Base-by-base conservation (phyloP, 306 rosid species). In the Quercus ilex region DNA sequence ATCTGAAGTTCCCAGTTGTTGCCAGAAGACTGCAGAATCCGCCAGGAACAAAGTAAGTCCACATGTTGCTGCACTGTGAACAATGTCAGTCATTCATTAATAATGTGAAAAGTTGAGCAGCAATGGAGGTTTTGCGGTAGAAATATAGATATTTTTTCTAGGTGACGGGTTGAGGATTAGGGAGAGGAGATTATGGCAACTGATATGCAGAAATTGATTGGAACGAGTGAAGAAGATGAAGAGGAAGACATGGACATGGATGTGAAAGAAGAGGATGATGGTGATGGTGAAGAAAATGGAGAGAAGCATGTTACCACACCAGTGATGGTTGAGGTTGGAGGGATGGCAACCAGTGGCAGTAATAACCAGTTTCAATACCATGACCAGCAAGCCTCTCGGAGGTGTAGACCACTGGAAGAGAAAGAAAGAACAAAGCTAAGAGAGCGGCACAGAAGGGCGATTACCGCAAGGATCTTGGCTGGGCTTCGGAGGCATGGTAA, bases 401-500 rank as follows among this genome's bases (percentile, higher is more conserved):
- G 98, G 86, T 93, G 96, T 85, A 88, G 99, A 67, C 99, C 97
- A 0, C 9, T 91, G 11, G 99, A 95, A 82, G 99, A 95, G 90
- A 95, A 95, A 82, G 99, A 95, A 87, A 90, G 98, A 81, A 95
- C 99, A 5, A 95, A 95, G 92, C 81, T 95, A 68, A 93, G 99
- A 85, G 99, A 95, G 90, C 89, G 99, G 82, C 98, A 94, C 67
- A 85, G 99, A 75, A 89, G 99, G 93, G 99, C 99, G 0, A 92
- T 95, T 79, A 95, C 99, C 19, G 99, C 98, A 23, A 90, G 91
- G 88, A 95, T 95, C 83, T 86, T 95, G 88, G 99, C 99, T 23
- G 99, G 99, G 84, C 86, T 95, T 21, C 88, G 99, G 79, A 90
- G 98, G 83, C 98, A 95, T 87, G 99, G 99, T 4, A 95, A 95